Conservation (phyloP, 1,284 basidiomycete species). For the Wolfiporia cocos region DNA sequence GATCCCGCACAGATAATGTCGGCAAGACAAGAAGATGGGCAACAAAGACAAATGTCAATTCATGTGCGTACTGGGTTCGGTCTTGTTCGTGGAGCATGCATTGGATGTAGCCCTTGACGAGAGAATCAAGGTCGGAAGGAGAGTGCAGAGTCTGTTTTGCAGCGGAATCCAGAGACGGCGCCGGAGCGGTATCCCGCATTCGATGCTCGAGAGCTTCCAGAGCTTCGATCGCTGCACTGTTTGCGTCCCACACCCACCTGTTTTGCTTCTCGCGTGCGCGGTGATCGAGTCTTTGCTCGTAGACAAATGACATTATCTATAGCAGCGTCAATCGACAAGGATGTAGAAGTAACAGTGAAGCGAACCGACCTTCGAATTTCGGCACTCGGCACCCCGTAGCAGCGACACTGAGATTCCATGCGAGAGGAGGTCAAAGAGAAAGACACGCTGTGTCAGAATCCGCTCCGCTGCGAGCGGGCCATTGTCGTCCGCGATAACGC, state of each 20-base stretch:
- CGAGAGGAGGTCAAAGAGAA: conserved; percentile 41
- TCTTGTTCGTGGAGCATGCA: neutral
- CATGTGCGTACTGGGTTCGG: neutral
- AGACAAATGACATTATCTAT: conserved; percentile 43
- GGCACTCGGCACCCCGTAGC: conserved; percentile 47
- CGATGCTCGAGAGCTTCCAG: conserved; percentile 11
- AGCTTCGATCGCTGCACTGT: conserved; percentile 4
- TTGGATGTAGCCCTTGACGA: neutral
- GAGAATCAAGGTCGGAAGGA: neutral
- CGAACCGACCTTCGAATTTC: conserved; percentile 50
- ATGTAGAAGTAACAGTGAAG: neutral
- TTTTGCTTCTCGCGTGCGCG: conserved; percentile 12
- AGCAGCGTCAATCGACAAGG: neutral
- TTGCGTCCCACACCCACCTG: conserved; percentile 16
- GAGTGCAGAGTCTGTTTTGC: conserved; percentile 4
- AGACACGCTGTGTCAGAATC: conserved; percentile 40
- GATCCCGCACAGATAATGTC: conserved; percentile 34
- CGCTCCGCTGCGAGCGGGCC: conserved; percentile 21
- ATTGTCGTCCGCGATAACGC: conserved; percentile 16
- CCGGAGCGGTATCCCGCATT: conserved; percentile 5
- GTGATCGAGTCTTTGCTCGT: conserved; percentile 29
- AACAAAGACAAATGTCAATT: conserved; percentile 31
- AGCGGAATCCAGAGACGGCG: conserved; percentile 2
- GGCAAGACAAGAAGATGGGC: conserved; percentile 39
- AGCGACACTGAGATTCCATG: conserved; percentile 45